Base-by-base conservation (phyloP, 2,329 filamentous ascomycete species). In the Leptographium flavum region DNA sequence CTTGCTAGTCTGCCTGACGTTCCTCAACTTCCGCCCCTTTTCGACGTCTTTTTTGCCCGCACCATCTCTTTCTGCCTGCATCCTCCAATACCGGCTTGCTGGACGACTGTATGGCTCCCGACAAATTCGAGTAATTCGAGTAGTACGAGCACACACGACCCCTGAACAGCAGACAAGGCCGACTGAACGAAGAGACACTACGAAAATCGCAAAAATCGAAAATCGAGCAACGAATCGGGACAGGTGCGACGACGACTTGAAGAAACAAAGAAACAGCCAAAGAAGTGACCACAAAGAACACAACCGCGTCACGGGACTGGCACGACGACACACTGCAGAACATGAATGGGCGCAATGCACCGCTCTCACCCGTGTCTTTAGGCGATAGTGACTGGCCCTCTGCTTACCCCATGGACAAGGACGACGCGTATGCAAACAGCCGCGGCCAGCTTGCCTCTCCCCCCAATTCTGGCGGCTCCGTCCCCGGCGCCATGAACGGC, bases 381-480 rank as follows among this genome's bases (percentile, higher is more conserved):
- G 81, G 82, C 62, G 85, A 81, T 61, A 87, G 79, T 69, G 86
- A 92, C 61, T 92, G 83, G 81, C 83, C 83, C 41, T 75, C 71
- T 58, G 84, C 86, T 51, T 65, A 49, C n/a, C 50, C 66, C 51
- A 59, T 63, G 57, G 66, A 71, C 57, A 70, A 67, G 59, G 67
- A 74, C 61, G 68, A 67, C 50, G 63, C 71, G 45, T 74, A 69
- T 59, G 67, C 58, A 58, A 71, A 61, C 61, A 70, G 60, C 63
- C 75, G 69, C 55, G 69, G 71, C 52, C 73, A 79, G 52, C 71
- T 83, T 53, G 71, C 71, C 57, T 83, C 83, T 50, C 81, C 82
- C 55, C 81, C 81, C 40, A 74, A 76, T 55, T 85, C 82, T 44
- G 80, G 73, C 61, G 69, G 75, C 58, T 70, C 73, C 52, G 69